Conservation (phyloP, 768 basidiomycete genomes). For the Hericium alpestre region DNA sequence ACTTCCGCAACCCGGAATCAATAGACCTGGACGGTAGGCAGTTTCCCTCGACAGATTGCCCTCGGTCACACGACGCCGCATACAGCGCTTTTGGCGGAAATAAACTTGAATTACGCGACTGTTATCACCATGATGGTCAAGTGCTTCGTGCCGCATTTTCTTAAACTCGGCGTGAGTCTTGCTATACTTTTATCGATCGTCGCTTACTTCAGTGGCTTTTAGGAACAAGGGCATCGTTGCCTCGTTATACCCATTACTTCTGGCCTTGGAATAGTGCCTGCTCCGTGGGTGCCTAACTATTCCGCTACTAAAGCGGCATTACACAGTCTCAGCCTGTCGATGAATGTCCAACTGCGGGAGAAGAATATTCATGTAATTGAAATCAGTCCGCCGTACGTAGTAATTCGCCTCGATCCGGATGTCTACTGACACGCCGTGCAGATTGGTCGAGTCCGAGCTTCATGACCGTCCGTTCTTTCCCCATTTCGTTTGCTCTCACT, state of each 20-base stretch:
- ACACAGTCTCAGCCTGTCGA: slow-evolving; percentile 38
- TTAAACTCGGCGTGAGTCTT: slow-evolving; percentile 37
- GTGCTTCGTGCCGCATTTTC: slow-evolving; percentile 43
- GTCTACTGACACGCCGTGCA: slow-evolving; percentile 11
- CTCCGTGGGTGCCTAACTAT: slow-evolving; percentile 35
- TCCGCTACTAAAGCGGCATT: slow-evolving; percentile 50
- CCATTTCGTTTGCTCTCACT: neutral
- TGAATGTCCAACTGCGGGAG: slow-evolving; percentile 34
- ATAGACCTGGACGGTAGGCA: slow-evolving; percentile 30
- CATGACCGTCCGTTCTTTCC: slow-evolving; percentile 37
- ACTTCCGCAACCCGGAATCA: slow-evolving; percentile 33
- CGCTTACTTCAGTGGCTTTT: neutral
- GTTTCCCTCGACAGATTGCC: too few species aligned
- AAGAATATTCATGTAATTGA: slow-evolving; percentile 47
- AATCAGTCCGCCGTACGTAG: slow-evolving; percentile 45
- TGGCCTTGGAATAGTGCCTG: slow-evolving; percentile 37
- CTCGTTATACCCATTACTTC: slow-evolving; percentile 45
- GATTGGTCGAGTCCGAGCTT: slow-evolving; percentile 51
- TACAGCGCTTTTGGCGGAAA: slow-evolving; percentile 33
- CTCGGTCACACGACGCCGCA: neutral
- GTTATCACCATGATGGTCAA: slow-evolving; percentile 34
- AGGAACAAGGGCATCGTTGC: slow-evolving; percentile 36
- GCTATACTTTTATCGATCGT: neutral
- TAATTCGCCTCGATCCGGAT: neutral
- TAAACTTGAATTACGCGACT: slow-evolving; percentile 45